Conservation (phyloP, 2,329 filamentous ascomycete genomes). For the Hymenoscyphus linearis region DNA sequence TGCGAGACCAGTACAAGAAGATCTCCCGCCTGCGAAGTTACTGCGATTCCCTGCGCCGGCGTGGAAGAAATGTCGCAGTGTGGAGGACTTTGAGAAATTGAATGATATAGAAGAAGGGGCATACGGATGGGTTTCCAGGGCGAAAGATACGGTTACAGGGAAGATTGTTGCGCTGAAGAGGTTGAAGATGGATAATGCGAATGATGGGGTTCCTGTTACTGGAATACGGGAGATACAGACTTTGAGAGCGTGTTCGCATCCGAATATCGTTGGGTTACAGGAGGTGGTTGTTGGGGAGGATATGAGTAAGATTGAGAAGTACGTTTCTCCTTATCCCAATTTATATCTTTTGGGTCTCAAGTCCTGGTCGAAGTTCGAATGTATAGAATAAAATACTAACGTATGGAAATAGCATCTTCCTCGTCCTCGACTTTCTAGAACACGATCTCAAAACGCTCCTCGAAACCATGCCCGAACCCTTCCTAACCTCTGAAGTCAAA, state of each 20-base stretch:
- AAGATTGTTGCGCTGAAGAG: constrained; percentile 88
- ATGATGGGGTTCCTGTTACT: constrained; percentile 78
- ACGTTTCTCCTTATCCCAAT: constrained; percentile 14
- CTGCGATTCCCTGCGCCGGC: constrained; percentile 64
- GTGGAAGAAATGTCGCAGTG: constrained; percentile 69
- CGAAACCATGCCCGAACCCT: constrained; percentile 90
- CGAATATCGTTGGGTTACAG: constrained; percentile 74
- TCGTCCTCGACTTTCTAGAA: constrained; percentile 96
- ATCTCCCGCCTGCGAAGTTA: constrained; percentile 47
- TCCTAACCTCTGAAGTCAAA: constrained; percentile 88
- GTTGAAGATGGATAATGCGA: constrained; percentile 76
- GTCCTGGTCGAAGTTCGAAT: background rate
- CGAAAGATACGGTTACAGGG: constrained; percentile 66
- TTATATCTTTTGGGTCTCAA: background rate
- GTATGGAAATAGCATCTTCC: constrained; percentile 61
- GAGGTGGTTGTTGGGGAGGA: constrained; percentile 79
- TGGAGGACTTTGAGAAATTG: constrained; percentile 84
- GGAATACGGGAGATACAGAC: constrained; percentile 92
- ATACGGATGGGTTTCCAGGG: constrained; percentile 90
- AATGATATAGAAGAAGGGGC: constrained; percentile 98
- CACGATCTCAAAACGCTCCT: constrained; percentile 93
- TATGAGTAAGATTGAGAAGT: constrained; percentile 49
- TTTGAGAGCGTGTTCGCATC: constrained; percentile 71
- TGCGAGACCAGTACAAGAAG: constrained; percentile 24
- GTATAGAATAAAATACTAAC: constrained; percentile 11